Conservation (phyloP, 352 stramenopile genomes). For the Achlya hypogyna region DNA sequence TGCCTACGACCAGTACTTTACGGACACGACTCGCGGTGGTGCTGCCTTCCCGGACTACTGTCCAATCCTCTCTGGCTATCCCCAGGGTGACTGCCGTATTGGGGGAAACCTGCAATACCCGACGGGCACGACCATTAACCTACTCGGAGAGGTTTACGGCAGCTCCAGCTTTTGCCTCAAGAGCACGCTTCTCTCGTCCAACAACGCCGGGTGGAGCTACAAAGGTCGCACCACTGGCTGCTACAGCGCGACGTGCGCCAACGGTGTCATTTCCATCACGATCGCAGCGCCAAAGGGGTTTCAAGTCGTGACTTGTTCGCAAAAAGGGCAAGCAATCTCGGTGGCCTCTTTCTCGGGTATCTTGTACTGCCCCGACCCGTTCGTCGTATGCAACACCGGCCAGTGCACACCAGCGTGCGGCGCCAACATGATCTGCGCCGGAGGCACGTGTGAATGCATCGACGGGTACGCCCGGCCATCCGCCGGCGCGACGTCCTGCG, state of each 20-base stretch:
- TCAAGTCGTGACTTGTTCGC: conserved; percentile 38
- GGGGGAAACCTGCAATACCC: conserved; percentile 42
- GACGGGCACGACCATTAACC: conserved; percentile 46
- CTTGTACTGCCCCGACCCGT: conserved; percentile 57
- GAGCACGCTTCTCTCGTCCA: conserved; percentile 48
- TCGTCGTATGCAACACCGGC: conserved; percentile 36
- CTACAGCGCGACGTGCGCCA: conserved; percentile 59
- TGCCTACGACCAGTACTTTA: conserved; percentile 52
- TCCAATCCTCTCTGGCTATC: conserved; percentile 63
- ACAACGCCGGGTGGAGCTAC: conserved; percentile 53
- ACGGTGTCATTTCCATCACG: conserved; percentile 31
- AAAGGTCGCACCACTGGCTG: conserved; percentile 54
- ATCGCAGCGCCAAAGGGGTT: conserved; percentile 20
- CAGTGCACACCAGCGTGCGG: conserved; percentile 13
- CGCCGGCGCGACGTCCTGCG: conserved; percentile 18
- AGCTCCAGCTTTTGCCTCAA: conserved; percentile 58
- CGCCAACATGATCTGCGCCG: not conserved
- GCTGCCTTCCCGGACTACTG: conserved; percentile 71
- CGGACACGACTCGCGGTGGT: conserved; percentile 37
- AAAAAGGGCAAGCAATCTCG: conserved; percentile 29
- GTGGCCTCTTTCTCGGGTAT: conserved; percentile 30
- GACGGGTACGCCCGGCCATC: not conserved
- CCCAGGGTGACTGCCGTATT: conserved; percentile 54
- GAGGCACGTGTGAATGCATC: conserved; percentile 1
- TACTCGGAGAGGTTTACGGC: conserved; percentile 69